A percentile compares a stretch with the other conserved stretches of the same genome.
These are phyloP conservation scores for Cryptococcus hybrid DNA, from an alignment of 1,284 basidiomycete genomes.

Conservation along the genomic window DNA sequence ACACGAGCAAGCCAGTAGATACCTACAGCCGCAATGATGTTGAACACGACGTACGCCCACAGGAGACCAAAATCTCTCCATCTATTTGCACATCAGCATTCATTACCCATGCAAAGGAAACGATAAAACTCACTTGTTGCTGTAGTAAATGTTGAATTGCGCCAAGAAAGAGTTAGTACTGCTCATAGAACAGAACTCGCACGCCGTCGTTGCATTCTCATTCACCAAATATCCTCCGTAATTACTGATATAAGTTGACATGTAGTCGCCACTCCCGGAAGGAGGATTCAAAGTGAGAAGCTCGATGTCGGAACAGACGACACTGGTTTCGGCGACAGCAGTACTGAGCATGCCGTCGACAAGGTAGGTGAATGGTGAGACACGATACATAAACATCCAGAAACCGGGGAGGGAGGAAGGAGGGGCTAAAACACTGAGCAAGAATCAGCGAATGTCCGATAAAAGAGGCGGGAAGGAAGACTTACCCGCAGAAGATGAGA, in stretches of 20 bases:
- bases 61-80: slow-evolving; percentile 67
- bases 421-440: slow-evolving; percentile 52
- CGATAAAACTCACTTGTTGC: slow-evolving; percentile 43
- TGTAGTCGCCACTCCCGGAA: slow-evolving; percentile 48
- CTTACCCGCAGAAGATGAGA: slow-evolving; percentile 51
- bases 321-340: slow-evolving; percentile 40
- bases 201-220: slow-evolving; percentile 35
- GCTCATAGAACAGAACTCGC: slow-evolving; percentile 50
- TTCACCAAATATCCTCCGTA: slow-evolving; percentile 47
- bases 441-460: neutral
- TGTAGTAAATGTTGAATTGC: slow-evolving; percentile 59
- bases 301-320: slow-evolving; percentile 49
- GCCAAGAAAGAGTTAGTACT: slow-evolving; percentile 62
- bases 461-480: neutral
- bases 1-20: slow-evolving; percentile 48
- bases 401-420: slow-evolving; percentile 58
- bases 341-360: slow-evolving; percentile 50
- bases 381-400: slow-evolving; percentile 80
- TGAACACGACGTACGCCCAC: slow-evolving; percentile 64
- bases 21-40: slow-evolving; percentile 47
- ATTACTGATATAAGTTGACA: slow-evolving; percentile 40
- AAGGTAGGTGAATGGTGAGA: slow-evolving; percentile 67
- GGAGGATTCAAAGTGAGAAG: slow-evolving; percentile 46
- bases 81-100: slow-evolving; percentile 19
- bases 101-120: neutral